Percentiles rank a stretch among this genome's conserved stretches.
Evolutionary conservation across 441 rosid species (phyloP).

Genomic region (Kokia cookei): DNA sequence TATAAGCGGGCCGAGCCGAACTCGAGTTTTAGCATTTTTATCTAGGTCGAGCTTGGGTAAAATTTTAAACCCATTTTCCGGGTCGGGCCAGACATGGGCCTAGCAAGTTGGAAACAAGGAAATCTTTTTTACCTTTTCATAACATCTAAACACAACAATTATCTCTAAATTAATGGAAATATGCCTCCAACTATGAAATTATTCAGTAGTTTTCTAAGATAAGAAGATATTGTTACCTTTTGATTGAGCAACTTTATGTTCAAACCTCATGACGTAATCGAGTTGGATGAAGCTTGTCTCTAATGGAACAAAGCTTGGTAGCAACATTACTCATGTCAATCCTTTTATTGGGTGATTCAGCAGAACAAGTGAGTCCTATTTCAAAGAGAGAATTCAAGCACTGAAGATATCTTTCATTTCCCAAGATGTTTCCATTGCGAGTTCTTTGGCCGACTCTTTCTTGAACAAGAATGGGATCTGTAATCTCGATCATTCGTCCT

Average conservation of each 20-base stretch:
- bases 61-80: no score
- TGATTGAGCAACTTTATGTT: background rate
- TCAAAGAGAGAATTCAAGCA: background rate
- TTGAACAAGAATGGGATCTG: no score
- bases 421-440: background rate
- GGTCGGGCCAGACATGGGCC: no score
- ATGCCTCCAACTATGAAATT: background rate
- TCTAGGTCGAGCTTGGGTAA: no score
- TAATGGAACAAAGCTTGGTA: background rate
- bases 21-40: no score
- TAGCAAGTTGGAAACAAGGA: no score
- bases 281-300: background rate
- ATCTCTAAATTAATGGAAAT: background rate
- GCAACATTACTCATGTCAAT: background rate
- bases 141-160: no score
- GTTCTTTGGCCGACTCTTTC: no score
- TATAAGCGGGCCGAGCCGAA: no score
- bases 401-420: background rate
- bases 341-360: background rate
- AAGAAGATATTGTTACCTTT: background rate
- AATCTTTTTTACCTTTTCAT: no score
- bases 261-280: background rate
- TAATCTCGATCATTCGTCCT: no score
- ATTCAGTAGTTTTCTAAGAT: background rate
- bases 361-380: background rate